Percentiles rank a stretch among this genome's conserved stretches.
phyloP scores from a whole-genome alignment of 495 filamentous ascomycete species.

The Trypethelium eluteriae region DNA sequence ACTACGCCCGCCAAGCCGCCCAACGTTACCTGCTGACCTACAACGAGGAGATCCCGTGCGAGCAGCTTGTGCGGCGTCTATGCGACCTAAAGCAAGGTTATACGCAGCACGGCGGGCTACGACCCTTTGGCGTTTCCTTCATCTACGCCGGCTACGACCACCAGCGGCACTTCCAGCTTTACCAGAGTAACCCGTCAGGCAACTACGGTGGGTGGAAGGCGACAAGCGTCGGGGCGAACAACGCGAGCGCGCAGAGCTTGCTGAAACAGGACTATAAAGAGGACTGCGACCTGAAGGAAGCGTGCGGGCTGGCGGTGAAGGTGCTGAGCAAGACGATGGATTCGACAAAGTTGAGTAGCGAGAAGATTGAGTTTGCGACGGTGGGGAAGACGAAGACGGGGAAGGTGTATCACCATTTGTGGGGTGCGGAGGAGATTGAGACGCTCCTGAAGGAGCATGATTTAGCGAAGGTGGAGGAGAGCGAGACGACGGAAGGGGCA shows the following conservation, averaged over 20 bases:
- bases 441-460: conserved; percentile 90
- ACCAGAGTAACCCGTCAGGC: conserved; percentile 98
- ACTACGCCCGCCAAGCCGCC: conserved; percentile 93
- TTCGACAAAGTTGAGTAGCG: conserved; percentile 92
- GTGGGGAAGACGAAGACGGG: conserved; percentile 91
- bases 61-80: conserved; percentile 91
- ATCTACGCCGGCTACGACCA: conserved; percentile 98
- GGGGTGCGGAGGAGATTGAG: conserved; percentile 95
- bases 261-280: conserved; percentile 99
- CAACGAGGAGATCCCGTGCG: conserved; percentile 99
- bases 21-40: conserved; percentile 97
- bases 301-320: conserved; percentile 95
- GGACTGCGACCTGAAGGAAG: conserved; percentile 89
- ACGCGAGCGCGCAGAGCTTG: conserved; percentile 92
- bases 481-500: conserved; percentile 44
- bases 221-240: conserved; percentile 94
- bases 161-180: conserved; percentile 93
- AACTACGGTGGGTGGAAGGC: conserved; percentile 99
- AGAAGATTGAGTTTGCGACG: conserved; percentile 99
- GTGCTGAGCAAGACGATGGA: conserved; percentile 99
- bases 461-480: conserved; percentile 77
- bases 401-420: conserved; percentile 95
- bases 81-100: conserved; percentile 99
- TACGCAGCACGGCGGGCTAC: conserved; percentile 95
- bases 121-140: conserved; percentile 97